These are phyloP conservation scores for Fusarium pseudocircinatum DNA, from an alignment of 2,329 filamentous ascomycete genomes.

Conservation along the genomic window DNA sequence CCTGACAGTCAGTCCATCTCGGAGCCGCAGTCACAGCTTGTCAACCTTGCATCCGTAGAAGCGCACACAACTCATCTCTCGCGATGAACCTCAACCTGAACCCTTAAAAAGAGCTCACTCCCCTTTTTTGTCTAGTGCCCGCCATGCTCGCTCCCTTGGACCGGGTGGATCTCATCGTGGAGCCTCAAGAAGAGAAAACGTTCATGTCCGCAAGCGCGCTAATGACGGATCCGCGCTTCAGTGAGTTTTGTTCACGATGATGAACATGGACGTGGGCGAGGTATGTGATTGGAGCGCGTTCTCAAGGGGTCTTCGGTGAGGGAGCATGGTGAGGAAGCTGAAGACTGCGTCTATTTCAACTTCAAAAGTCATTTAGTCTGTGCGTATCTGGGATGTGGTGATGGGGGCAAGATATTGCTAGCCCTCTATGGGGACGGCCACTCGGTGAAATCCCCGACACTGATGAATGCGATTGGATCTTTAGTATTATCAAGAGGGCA, in stretches of 20 bases:
- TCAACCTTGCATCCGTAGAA: conserved; percentile 9
- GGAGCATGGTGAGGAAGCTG: conserved; percentile 5
- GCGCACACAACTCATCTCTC: background rate
- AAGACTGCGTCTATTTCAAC: conserved; percentile 1
- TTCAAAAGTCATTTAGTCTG: conserved; percentile 6
- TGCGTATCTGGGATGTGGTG: conserved; percentile 2
- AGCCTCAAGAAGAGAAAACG: conserved; percentile 19
- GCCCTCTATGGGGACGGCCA: background rate
- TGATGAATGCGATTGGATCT: background rate
- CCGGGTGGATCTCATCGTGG: conserved; percentile 42
- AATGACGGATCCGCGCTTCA: conserved; percentile 41
- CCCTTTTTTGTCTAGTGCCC: conserved; percentile 19
- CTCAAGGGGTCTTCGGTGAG: conserved; percentile 10
- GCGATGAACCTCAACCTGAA: background rate
- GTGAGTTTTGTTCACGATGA: conserved; percentile 9
- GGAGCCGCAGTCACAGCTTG: conserved; percentile 29
- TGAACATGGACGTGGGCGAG: conserved; percentile 9
- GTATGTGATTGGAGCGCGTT: conserved; percentile 32
- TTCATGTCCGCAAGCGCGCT: conserved; percentile 32
- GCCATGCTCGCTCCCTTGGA: conserved; percentile 35
- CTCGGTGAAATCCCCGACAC: background rate
- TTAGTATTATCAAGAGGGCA: background rate
- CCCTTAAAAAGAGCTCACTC: background rate
- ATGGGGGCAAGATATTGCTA: conserved; percentile 3
- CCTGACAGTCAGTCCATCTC: conserved; percentile 12